phyloP scores from a whole-genome alignment of 163 green algal genomes.

The Chlamydomonas reinhardtii region DNA sequence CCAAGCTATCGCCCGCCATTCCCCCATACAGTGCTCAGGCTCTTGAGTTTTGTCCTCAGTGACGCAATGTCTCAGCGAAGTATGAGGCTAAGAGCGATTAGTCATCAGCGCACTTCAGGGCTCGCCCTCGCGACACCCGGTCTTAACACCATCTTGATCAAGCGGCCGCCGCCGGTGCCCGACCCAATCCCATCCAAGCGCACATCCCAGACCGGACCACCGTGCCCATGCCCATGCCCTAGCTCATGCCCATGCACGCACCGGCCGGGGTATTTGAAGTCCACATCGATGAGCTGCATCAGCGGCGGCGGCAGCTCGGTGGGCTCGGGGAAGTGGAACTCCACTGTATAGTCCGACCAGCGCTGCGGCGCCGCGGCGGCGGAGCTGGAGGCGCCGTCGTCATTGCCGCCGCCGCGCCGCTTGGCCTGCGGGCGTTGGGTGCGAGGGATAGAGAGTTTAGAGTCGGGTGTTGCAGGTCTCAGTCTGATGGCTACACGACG shows the following conservation, averaged over 20 bases:
- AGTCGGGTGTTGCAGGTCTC: background rate
- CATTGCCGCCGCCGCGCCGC: slow-evolving; percentile 3
- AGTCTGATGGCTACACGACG: too few species aligned
- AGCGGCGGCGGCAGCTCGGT: slow-evolving; percentile 88
- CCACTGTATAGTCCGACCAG: slow-evolving; percentile 97
- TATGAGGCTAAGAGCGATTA: slow-evolving; percentile 44
- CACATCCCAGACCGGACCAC: too few species aligned
- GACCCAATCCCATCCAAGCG: too few species aligned
- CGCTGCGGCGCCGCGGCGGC: slow-evolving; percentile 70
- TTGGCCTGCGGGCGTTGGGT: slow-evolving; percentile 5
- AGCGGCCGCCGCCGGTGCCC: too few species aligned
- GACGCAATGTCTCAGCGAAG: slow-evolving; percentile 47
- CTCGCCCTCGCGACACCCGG: too few species aligned
- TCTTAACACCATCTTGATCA: too few species aligned
- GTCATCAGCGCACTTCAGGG: slow-evolving; percentile 19
- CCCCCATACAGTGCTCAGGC: slow-evolving; percentile 43
- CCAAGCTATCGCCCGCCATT: too few species aligned
- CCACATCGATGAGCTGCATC: slow-evolving; percentile 91
- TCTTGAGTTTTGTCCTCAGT: slow-evolving; percentile 41
- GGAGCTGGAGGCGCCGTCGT: slow-evolving; percentile 42
- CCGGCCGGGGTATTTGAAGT: slow-evolving; percentile 96
- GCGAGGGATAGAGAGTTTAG: background rate
- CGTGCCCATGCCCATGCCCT: background rate
- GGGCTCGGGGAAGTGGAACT: slow-evolving; percentile 98
- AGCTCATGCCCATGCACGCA: background rate